Conservation (phyloP, 2,329 filamentous ascomycete genomes). For the Ophiocordyceps sinensis region DNA sequence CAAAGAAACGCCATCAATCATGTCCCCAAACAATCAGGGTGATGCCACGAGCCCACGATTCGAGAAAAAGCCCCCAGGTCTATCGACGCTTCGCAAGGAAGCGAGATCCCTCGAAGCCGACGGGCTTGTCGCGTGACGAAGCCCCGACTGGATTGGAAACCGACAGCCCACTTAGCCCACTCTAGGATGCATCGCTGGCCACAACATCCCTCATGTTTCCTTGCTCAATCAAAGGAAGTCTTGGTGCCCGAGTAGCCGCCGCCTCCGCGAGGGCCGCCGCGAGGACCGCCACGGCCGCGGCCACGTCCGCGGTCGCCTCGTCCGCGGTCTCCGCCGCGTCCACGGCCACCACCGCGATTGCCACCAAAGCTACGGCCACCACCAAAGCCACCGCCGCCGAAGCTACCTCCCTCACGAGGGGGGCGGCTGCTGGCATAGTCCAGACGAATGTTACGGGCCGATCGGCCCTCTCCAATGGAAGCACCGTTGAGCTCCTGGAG, state of each 20-base stretch:
- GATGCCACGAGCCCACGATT: constrained; percentile 23
- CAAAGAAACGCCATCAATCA: not conserved
- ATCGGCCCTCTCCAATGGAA: constrained; percentile 47
- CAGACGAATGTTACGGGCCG: constrained; percentile 62
- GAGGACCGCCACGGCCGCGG: constrained; percentile 34
- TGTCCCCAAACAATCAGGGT: constrained; percentile 5
- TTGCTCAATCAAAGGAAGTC: constrained; percentile 48
- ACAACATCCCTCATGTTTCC: constrained; percentile 28
- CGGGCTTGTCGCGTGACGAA: constrained; percentile 19
- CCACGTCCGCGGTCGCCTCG: constrained; percentile 32
- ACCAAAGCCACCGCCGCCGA: constrained; percentile 33
- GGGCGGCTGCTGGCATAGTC: constrained; percentile 64
- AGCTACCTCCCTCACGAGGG: constrained; percentile 39
- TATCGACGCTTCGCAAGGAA: constrained; percentile 30
- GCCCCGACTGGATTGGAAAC: constrained; percentile 27
- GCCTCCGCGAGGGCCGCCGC: constrained; percentile 37
- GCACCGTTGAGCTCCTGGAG: constrained; percentile 56
- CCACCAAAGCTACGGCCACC: constrained; percentile 34
- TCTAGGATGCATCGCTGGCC: constrained; percentile 25
- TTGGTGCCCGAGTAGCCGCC: constrained; percentile 54
- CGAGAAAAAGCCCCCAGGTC: constrained; percentile 38
- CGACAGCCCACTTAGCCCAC: constrained; percentile 39
- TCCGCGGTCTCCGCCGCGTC: constrained; percentile 28
- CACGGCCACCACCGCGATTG: constrained; percentile 21
- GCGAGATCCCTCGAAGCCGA: constrained; percentile 39